Evolutionary conservation across 495 filamentous ascomycete species (phyloP).

Genomic region (Penicillium cosmopolitanum): DNA sequence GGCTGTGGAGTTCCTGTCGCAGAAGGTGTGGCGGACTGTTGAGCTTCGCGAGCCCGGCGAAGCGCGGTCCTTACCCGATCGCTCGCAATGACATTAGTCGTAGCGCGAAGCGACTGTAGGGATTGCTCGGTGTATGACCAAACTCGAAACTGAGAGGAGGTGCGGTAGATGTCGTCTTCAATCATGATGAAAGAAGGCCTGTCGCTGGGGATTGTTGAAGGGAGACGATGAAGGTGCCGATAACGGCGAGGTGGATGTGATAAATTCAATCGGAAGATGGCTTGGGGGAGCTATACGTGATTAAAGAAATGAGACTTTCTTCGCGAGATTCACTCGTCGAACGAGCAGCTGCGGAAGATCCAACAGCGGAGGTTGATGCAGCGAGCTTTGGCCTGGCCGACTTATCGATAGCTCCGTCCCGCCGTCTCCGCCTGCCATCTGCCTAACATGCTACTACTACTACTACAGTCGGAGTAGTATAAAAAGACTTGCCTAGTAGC

Average conservation of each 20-base stretch:
- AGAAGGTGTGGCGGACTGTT: slow-evolving; percentile 42
- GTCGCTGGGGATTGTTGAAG: not conserved
- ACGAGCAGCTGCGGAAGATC: not conserved
- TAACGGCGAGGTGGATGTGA: not conserved
- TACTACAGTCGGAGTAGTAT: too few relatives aligned
- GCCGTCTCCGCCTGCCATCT: too few relatives aligned
- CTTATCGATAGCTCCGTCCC: not conserved
- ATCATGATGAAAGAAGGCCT: slow-evolving; percentile 47
- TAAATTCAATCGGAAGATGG: not conserved
- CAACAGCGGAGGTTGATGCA: not conserved
- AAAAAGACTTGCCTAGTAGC: too few relatives aligned
- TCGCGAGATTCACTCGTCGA: not conserved
- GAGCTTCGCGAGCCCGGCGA: slow-evolving; percentile 47
- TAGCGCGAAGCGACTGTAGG: slow-evolving; percentile 68
- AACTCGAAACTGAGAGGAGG: slow-evolving; percentile 83
- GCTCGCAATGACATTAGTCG: slow-evolving; percentile 74
- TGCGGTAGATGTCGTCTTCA: slow-evolving; percentile 91
- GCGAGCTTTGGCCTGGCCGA: not conserved
- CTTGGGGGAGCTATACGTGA: not conserved
- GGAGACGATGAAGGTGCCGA: not conserved
- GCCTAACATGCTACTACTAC: too few relatives aligned
- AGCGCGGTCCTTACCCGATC: slow-evolving; percentile 70
- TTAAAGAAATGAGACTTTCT: too few relatives aligned
- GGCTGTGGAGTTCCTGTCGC: slow-evolving; percentile 42
- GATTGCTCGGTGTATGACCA: slow-evolving; percentile 89